A percentile compares a stretch with the other conserved stretches of the same genome.
These are phyloP conservation scores for Usnea hakonensis DNA, from an alignment of 495 filamentous ascomycete genomes.

Conservation along the genomic window DNA sequence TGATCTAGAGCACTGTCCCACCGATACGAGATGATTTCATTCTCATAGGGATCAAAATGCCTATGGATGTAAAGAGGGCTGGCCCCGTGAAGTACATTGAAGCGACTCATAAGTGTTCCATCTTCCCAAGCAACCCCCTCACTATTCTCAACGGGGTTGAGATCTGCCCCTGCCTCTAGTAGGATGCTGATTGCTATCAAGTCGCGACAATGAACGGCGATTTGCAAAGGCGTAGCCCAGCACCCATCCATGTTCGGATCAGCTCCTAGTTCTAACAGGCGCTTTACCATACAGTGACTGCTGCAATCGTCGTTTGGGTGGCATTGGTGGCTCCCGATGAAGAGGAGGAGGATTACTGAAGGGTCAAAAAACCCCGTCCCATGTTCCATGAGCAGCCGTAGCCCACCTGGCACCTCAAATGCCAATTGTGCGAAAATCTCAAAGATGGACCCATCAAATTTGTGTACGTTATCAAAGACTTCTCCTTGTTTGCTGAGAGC, in stretches of 20 bases:
- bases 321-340: background rate
- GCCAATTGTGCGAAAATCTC: constrained; percentile 2
- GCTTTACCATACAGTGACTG: background rate
- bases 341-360: constrained; percentile 5
- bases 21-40: background rate
- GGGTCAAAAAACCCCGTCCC: background rate
- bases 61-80: constrained; percentile 8
- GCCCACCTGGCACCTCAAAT: background rate
- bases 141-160: background rate
- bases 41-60: background rate
- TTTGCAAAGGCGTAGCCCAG: constrained; percentile 1
- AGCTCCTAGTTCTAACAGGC: background rate
- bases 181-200: background rate
- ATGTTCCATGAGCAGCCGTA: background rate
- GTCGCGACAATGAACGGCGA: background rate
- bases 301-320: background rate
- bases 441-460: constrained; percentile 6
- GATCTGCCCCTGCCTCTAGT: constrained; percentile 5
- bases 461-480: background rate
- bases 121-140: constrained; percentile 6
- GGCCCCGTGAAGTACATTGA: constrained; percentile 1
- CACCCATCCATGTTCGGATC: background rate
- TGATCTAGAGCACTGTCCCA: too few species aligned
- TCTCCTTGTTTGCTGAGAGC: background rate
- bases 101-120: background rate